phyloP scores from a whole-genome alignment of 129 eudicot species.

The Artemisia argyi region DNA sequence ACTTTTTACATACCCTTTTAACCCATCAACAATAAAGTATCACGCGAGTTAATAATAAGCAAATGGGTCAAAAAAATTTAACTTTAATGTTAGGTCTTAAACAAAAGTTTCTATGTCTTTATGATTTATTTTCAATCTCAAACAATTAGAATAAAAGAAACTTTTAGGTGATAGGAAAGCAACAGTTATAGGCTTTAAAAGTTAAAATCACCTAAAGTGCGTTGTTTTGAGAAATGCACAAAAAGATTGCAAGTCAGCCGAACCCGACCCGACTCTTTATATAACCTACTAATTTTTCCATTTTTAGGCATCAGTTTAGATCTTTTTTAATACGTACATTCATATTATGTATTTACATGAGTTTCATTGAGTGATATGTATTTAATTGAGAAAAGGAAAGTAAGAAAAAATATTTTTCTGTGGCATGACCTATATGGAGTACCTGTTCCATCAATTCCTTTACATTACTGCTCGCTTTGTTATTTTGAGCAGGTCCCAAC shows the following conservation, averaged over 20 bases:
- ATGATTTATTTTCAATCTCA: too few relatives aligned
- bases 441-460: constrained; percentile 95
- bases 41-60: too few relatives aligned
- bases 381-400: neutral
- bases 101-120: too few relatives aligned
- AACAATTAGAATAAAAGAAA: too few relatives aligned
- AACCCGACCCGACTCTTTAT: too few relatives aligned
- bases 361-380: neutral
- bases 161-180: neutral
- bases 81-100: too few relatives aligned
- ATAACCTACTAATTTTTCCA: neutral
- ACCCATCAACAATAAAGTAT: too few relatives aligned
- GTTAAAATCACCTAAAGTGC: neutral
- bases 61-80: too few relatives aligned
- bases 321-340: neutral
- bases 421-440: constrained; percentile 9
- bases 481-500: constrained; percentile 91
- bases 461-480: constrained; percentile 75
- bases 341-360: neutral
- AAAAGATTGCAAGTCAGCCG: neutral
- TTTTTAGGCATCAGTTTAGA: neutral
- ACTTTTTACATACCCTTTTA: too few relatives aligned
- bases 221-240: neutral
- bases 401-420: neutral
- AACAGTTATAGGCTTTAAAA: neutral